A percentile compares a stretch with the other conserved stretches of the same genome.
Conservation (phyloP, 345 rosid genomes). For the Pistacia atlantica region DNA sequence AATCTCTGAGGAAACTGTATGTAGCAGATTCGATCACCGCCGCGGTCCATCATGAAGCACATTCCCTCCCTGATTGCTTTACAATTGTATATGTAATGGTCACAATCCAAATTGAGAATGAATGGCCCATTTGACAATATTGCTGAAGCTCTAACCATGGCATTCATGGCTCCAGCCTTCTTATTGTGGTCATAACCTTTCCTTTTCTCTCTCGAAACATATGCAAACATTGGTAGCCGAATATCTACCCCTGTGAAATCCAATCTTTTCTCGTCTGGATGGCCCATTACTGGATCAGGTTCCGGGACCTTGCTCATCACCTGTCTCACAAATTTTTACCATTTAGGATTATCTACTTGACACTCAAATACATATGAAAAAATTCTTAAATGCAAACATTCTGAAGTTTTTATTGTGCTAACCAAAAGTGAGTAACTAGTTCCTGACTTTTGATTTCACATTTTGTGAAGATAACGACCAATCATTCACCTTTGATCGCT, state of each 20-base stretch:
- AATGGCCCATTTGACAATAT: conserved; percentile 84
- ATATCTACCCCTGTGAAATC: conserved; percentile 79
- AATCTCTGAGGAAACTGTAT: conserved; percentile 92
- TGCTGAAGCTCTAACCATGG: conserved; percentile 92
- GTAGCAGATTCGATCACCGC: conserved; percentile 89
- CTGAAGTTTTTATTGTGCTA: too few relatives aligned
- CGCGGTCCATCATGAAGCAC: conserved; percentile 99
- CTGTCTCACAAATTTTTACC: conserved; percentile 29
- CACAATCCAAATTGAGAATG: conserved; percentile 86
- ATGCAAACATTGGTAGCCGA: conserved; percentile 84
- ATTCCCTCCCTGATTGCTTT: conserved; percentile 83
- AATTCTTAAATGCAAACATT: too few relatives aligned
- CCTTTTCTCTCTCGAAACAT: conserved; percentile 82
- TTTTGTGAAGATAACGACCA: too few relatives aligned
- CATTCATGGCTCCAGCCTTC: conserved; percentile 97
- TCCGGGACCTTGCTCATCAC: conserved; percentile 87
- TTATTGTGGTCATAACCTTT: conserved; percentile 88
- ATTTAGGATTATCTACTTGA: too few relatives aligned
- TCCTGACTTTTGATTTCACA: too few relatives aligned
- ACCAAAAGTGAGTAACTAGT: too few relatives aligned
- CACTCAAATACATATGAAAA: too few relatives aligned
- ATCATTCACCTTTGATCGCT: too few relatives aligned
- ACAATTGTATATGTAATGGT: conserved; percentile 80
- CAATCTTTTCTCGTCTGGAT: conserved; percentile 57
- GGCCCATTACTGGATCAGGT: conserved; percentile 67